Percentiles rank a stretch among this genome's conserved stretches.
phyloP scores from a whole-genome alignment of 352 stramenopile genomes.

The Phytophthora idaei region DNA sequence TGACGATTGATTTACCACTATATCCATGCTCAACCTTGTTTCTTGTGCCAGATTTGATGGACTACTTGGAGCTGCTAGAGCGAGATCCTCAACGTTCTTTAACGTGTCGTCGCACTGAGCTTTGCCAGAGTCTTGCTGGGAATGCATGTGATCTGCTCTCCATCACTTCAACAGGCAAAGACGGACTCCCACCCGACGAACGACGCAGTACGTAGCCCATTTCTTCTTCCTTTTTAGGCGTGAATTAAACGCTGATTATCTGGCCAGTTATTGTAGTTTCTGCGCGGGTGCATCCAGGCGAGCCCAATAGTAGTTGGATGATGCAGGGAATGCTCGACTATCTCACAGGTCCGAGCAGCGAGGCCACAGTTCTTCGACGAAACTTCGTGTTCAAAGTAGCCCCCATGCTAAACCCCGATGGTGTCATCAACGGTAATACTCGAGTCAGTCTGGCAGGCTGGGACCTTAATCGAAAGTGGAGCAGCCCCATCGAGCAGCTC shows the following conservation, averaged over 20 bases:
- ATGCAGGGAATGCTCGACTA: slow-evolving; percentile 94
- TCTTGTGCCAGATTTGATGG: slow-evolving; percentile 56
- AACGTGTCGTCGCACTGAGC: slow-evolving; percentile 62
- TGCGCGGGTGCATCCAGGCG: slow-evolving; percentile 88
- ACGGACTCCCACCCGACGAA: slow-evolving; percentile 51
- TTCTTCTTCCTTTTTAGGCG: not conserved
- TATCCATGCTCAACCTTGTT: not conserved
- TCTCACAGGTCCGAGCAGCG: slow-evolving; percentile 68
- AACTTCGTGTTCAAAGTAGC: slow-evolving; percentile 92
- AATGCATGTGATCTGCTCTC: slow-evolving; percentile 90
- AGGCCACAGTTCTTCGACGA: slow-evolving; percentile 67
- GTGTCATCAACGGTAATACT: slow-evolving; percentile 93
- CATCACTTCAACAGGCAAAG: slow-evolving; percentile 71
- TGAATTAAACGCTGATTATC: not conserved
- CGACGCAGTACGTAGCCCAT: slow-evolving; percentile 43
- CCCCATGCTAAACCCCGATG: slow-evolving; percentile 94
- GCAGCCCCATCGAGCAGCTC: slow-evolving; percentile 74
- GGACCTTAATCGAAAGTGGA: slow-evolving; percentile 87
- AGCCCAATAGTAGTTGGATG: slow-evolving; percentile 91
- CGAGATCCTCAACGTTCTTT: slow-evolving; percentile 45
- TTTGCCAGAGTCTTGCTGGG: slow-evolving; percentile 87
- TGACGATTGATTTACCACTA: not conserved
- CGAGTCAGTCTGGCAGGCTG: slow-evolving; percentile 85
- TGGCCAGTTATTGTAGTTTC: slow-evolving; percentile 81
- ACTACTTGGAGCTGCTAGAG: slow-evolving; percentile 73